Conservation (phyloP, 176 grass and related monocot genomes). For the Juncus inflexus region DNA sequence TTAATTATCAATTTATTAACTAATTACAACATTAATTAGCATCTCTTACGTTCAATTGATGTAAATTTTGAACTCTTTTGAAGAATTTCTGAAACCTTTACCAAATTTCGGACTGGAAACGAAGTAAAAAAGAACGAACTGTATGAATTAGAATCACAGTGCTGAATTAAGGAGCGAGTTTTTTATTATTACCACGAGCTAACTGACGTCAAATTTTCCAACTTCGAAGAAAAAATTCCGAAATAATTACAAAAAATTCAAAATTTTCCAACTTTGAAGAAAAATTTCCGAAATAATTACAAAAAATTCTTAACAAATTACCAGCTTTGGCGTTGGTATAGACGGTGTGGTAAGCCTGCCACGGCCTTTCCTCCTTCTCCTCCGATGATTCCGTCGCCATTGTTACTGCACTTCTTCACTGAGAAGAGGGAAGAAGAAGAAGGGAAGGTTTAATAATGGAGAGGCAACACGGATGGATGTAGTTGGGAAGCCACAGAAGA, state of each 20-base stretch:
- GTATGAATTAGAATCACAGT: conserved; percentile 15
- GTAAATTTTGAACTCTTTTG: not conserved
- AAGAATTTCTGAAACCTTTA: not conserved
- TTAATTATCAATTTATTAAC: no score
- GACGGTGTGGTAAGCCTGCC: conserved; percentile 84
- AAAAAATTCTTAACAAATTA: conserved; percentile 20
- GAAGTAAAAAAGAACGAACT: not conserved
- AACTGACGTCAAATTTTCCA: not conserved
- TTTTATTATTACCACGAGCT: no score
- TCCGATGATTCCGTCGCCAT: conserved; percentile 27
- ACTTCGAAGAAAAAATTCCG: not conserved
- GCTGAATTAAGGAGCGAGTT: not conserved
- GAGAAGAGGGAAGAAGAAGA: not conserved
- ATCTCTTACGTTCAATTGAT: not conserved
- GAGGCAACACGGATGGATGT: not conserved
- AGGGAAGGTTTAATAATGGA: conserved; percentile 25
- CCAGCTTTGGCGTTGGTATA: conserved; percentile 95
- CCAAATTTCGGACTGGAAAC: not conserved
- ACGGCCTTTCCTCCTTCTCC: conserved; percentile 44
- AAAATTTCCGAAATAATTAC: conserved; percentile 15
- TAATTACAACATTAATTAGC: not conserved
- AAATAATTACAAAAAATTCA: not conserved
- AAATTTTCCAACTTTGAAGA: conserved; percentile 55
- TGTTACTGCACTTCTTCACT: not conserved
- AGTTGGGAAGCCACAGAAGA: no score